Percentiles rank a stretch among this genome's conserved stretches.
phyloP scores from a whole-genome alignment of 106 monocot species.

The Dioscorea dumetorum region DNA sequence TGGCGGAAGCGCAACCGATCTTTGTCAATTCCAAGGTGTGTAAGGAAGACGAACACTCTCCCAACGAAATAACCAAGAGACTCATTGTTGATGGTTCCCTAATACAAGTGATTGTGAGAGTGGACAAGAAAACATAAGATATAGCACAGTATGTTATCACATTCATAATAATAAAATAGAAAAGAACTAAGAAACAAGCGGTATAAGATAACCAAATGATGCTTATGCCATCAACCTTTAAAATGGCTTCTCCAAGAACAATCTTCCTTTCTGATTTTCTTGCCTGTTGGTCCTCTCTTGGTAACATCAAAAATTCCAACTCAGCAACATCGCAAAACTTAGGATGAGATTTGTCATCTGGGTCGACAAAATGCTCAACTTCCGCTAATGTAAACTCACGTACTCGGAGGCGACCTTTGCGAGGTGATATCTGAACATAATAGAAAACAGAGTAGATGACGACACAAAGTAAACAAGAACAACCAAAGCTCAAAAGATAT shows the following conservation, averaged over 20 bases:
- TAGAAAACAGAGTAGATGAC: no score
- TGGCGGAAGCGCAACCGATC: constrained; percentile 79
- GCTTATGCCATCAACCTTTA: constrained; percentile 32
- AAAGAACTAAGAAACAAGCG: neutral
- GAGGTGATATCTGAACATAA: constrained; percentile 76
- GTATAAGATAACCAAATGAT: neutral
- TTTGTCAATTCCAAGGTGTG: constrained; percentile 79
- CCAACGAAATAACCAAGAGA: constrained; percentile 97
- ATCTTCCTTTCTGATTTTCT: constrained; percentile 50
- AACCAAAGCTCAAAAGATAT: no score
- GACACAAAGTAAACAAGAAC: no score
- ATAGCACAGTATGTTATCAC: neutral
- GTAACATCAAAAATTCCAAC: constrained; percentile 89
- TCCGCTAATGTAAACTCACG: constrained; percentile 95
- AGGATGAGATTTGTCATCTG: constrained; percentile 90
- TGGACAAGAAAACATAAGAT: neutral
- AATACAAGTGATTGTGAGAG: neutral
- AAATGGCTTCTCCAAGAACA: constrained; percentile 74
- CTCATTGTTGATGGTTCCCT: constrained; percentile 92
- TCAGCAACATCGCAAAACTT: constrained; percentile 73
- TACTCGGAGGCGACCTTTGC: constrained; percentile 94
- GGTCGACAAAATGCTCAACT: constrained; percentile 98
- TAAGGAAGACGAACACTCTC: constrained; percentile 81
- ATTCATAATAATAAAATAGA: neutral
- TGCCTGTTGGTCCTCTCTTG: constrained; percentile 70